A percentile compares a stretch with the other conserved stretches of the same genome.
Conservation (phyloP, 805 yeast genomes). For the Hanseniaspora meyeri region DNA sequence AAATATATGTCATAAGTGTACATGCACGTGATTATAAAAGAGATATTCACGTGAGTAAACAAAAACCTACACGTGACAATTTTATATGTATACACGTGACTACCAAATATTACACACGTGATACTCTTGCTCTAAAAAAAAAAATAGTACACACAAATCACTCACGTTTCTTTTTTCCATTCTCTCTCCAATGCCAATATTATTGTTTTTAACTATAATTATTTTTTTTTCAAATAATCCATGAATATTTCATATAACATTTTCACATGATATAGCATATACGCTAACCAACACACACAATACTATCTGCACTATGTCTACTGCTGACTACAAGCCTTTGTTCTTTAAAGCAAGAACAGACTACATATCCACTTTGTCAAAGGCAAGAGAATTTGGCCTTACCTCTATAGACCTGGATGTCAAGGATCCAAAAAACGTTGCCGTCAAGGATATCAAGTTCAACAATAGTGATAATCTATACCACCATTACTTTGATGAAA, state of each 20-base stretch:
- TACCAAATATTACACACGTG: too few relatives aligned
- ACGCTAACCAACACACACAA: not conserved
- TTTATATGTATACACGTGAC: too few relatives aligned
- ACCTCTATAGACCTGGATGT: slow-evolving; percentile 41
- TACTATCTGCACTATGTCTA: not conserved
- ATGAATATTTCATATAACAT: too few relatives aligned
- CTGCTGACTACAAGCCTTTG: slow-evolving; percentile 15
- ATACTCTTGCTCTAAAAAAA: too few relatives aligned
- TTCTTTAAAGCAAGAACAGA: slow-evolving; percentile 35
- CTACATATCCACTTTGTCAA: slow-evolving; percentile 57
- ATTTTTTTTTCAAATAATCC: too few relatives aligned
- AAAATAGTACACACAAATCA: not conserved
- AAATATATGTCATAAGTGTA: too few relatives aligned
- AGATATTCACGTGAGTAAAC: too few relatives aligned
- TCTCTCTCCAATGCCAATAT: not conserved
- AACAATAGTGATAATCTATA: slow-evolving; percentile 42
- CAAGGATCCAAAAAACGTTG: not conserved
- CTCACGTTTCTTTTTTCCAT: slow-evolving; percentile 30
- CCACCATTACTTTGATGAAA: slow-evolving; percentile 76
- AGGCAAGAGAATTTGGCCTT: slow-evolving; percentile 70
- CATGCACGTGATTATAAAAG: too few relatives aligned
- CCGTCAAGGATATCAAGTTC: slow-evolving; percentile 23
- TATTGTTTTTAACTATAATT: too few relatives aligned
- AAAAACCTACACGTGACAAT: too few relatives aligned
- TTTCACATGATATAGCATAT: too few relatives aligned